phyloP scores from a whole-genome alignment of 495 filamentous ascomycete genomes.

The Penicillium ucsense region DNA sequence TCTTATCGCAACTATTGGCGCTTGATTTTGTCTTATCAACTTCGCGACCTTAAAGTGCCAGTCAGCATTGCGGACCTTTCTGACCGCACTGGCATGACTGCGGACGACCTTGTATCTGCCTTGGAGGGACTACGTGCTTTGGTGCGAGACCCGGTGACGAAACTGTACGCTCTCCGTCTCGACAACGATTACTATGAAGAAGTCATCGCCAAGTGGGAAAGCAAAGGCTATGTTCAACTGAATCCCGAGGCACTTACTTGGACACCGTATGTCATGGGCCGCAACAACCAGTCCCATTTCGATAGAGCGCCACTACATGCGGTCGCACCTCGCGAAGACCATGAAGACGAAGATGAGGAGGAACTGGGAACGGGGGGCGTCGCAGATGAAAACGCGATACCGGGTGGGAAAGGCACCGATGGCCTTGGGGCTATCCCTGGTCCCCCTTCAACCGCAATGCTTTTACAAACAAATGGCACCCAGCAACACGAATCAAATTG shows the following conservation, averaged over 20 bases:
- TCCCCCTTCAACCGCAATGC: constrained; percentile 26
- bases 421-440: constrained; percentile 23
- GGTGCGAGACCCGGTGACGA: constrained; percentile 80
- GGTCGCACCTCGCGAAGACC: constrained; percentile 69
- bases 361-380: constrained; percentile 31
- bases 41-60: constrained; percentile 53
- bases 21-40: constrained; percentile 72
- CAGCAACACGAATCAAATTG: constrained; percentile 1
- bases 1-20: constrained; percentile 98
- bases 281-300: constrained; percentile 72
- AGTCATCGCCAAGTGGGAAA: constrained; percentile 78
- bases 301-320: constrained; percentile 77
- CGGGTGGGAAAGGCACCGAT: constrained; percentile 8
- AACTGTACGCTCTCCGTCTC: constrained; percentile 77
- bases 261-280: constrained; percentile 97
- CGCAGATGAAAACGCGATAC: constrained; percentile 19
- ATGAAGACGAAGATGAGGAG: constrained; percentile 51
- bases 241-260: constrained; percentile 76
- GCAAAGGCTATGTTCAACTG: constrained; percentile 75
- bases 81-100: constrained; percentile 85
- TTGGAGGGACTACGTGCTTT: constrained; percentile 82
- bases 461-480: constrained; percentile 28
- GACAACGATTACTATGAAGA: constrained; percentile 73
- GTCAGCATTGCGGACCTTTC: constrained; percentile 74
- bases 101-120: constrained; percentile 90